Evolutionary conservation across 345 rosid species (phyloP), one percentile per base, ranked within the genome.

Genomic region (Linum lewisii): DNA sequence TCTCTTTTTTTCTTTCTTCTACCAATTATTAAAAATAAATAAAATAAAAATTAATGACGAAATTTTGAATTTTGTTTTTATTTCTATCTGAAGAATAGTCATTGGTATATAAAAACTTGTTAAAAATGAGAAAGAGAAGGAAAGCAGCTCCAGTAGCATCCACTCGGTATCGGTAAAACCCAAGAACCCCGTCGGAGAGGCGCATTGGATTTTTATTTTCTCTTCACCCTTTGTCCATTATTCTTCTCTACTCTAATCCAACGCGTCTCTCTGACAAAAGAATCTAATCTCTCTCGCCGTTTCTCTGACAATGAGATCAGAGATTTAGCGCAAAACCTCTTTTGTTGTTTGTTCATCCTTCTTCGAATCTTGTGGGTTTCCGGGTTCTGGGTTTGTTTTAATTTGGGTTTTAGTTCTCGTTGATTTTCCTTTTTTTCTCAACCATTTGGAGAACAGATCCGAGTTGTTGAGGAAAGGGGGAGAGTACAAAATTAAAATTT

Each of bases 231-330:
- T 54, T 24, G 29, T 32, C 51, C 6, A n/a, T n/a, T n/a, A n/a
- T n/a, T 3, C 24, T 26, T 29, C 36, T 20, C 32, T 18, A 15
- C 22, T 44, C 21, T 49, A 53, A 1, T 36, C 56, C 32, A 9
- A 8, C 1, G 1, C 54, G 23, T 51, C n/a, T 49, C 49, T 58
- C 63, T 76, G 73, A 63, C 80, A 29, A n/a, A n/a, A n/a, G n/a
- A n/a, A 29, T 29, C 7, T 29, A 5, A 1, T 29, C 34, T 8
- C 1, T 42, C 15, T 42, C 47, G 18, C 47, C 16, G 13, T 42
- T 42, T 42, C 47, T 10, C 47, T 2, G 47, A 42, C 47, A 81
- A 79, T 82, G 87, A 42, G 65, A 61, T 75, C 74, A 53, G 62
- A 63, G 52, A 71, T 70, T 3, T 79, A 78, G 72, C 54, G 16